A percentile compares a stretch with the other conserved stretches of the same genome.
Evolutionary conservation across 2,329 filamentous ascomycete species (phyloP).

Genomic region (Dothidotthia symphoricarpi): DNA sequence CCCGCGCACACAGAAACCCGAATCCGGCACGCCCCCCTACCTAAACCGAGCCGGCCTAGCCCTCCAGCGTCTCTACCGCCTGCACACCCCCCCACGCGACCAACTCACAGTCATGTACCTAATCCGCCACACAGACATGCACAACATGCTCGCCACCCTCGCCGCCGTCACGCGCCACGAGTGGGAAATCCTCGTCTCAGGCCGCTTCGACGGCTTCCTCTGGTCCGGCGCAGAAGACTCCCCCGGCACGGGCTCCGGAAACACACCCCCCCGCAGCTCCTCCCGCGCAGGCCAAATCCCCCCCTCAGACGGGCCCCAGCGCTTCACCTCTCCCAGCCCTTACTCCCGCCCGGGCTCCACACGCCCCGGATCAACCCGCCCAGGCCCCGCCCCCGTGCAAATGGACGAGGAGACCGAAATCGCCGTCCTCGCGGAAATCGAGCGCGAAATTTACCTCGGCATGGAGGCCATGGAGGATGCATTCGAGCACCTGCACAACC

Average conservation of each 20-base stretch:
- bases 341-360: slow-evolving; percentile 23
- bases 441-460: slow-evolving; percentile 86
- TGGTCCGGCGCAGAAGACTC: slow-evolving; percentile 80
- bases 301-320: slow-evolving; percentile 42
- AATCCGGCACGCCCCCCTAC: slow-evolving; percentile 63
- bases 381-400: slow-evolving; percentile 67
- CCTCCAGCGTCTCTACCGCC: slow-evolving; percentile 79
- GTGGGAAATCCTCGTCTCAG: slow-evolving; percentile 93
- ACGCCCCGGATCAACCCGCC: slow-evolving; percentile 35
- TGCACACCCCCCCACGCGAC: slow-evolving; percentile 71
- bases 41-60: slow-evolving; percentile 73
- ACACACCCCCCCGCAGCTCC: no score
- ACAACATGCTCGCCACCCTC: slow-evolving; percentile 83
- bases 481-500: slow-evolving; percentile 85
- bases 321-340: slow-evolving; percentile 36
- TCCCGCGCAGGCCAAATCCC: slow-evolving; percentile 41
- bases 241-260: slow-evolving; percentile 26
- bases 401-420: slow-evolving; percentile 94
- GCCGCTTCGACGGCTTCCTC: slow-evolving; percentile 91
- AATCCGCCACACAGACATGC: slow-evolving; percentile 75
- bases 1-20: slow-evolving; percentile 67
- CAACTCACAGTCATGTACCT: slow-evolving; percentile 84
- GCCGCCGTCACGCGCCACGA: slow-evolving; percentile 87
- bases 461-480: slow-evolving; percentile 96
- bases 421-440: slow-evolving; percentile 82